Base-by-base conservation (phyloP, 116 monocot species). In the Thalassia testudinum region DNA sequence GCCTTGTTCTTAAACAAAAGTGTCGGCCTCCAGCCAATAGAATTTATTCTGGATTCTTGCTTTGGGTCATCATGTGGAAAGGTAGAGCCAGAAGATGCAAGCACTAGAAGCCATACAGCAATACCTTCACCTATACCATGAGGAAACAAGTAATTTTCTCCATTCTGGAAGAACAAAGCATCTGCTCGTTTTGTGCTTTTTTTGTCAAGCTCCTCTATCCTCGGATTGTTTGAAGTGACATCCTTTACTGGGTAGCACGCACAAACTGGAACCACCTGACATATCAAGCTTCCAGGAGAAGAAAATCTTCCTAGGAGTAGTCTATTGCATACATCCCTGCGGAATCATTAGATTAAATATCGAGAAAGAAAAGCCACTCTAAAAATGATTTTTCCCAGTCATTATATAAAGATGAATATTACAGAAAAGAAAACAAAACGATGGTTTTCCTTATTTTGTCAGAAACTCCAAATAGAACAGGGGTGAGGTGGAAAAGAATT, bases 71-170 rank as follows among this genome's bases (percentile, higher is more conserved):
- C 57, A 62, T 55, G 42, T 67, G 52, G 58, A 53, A 22, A 14
- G 24, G 69, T 71, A 16, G 47, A 52, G 34, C 52, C 63, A 26
- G 73, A 71, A 65, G 69, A 56, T 65, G 71, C 66, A 56, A 66
- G 74, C 57, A 86, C 69, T 28, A 87, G 68, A 53, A 93, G 27
- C 74, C 75, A 87, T 65, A 93, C 47, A 52, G 84, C 72, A 66
- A 66, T 22, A 60, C 69, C 62, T 63, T 78, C 66, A 53, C 54
- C 43, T 42, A n/a, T 17, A 29, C 14, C 47, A 42, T 27, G 51
- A 44, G 18, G 28, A 58, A 24, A 16, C 11, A 21, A 27, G 56
- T 57, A 47, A 43, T 61, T 58, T 49, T 53, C 43, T 20, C 25
- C 64, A 58, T 18, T 24, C 62, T 66, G 26, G 44, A 11, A 52